Base-by-base conservation (phyloP, 2,329 filamentous ascomycete species). In the Fusarium avenaceum region DNA sequence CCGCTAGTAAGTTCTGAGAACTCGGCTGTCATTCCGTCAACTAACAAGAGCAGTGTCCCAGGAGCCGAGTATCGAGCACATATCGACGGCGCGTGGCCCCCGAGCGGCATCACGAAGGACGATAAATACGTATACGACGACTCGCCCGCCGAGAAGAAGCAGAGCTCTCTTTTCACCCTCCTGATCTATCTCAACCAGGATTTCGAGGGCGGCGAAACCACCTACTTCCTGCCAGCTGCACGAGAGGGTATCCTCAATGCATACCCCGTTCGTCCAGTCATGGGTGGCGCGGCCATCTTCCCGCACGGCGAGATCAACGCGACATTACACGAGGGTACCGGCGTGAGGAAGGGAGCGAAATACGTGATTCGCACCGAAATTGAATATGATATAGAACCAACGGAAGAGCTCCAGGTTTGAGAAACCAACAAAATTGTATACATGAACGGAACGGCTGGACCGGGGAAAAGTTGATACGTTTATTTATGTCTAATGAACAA, bases 301-400 rank as follows among this genome's bases (percentile, higher is more conserved):
- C 89, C 90, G 0, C 90, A 92, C 57, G 90, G 90, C 0, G 90
- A 92, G 69, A 84, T 87, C 0, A 85, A 88, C 0, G 89, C 88
- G 7, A 75, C 92, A 54, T 72, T 92, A 59, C 90, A 92, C 69
- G 90, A 92, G 73, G 90, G 90, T 0, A 92, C 90, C 0, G 90
- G 90, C 0, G 90, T 92, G 0, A 82, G 84, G n/a, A 87, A 86
- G 70, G 89, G 88, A 0, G 87, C 87, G 1, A 86, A 86, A 75
- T 92, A 92, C 73, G 88, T 92, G 2, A 91, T 92, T 44, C 78
- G 90, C 57, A 91, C 89, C 0, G 90, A 92, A 74, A 86, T 92
- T 6, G 86, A 91, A 75, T 92, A 91, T 67, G 90, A 92, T 75
- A 80, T 92, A 83, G 78, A 82, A 39, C 71, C 76, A 13, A 57